Evolutionary conservation across 169 alveolate species (phyloP), one percentile per base, ranked within the genome.

Genomic region (Eimeria sp.): DNA sequence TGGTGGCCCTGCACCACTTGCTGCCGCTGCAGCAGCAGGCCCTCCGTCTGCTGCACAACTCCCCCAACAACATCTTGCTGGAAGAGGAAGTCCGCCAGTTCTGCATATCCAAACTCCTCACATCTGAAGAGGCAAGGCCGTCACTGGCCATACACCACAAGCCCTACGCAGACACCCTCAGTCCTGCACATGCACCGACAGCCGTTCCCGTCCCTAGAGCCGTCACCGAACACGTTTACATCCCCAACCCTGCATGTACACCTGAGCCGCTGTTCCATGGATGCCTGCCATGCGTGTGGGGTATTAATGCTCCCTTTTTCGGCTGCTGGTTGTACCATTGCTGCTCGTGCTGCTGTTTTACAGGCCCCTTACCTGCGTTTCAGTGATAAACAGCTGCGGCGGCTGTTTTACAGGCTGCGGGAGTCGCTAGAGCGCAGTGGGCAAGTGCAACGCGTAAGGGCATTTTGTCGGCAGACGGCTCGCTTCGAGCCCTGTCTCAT

Each of bases 1-100:
- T 82, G 11, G 78, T 94, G 72, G 49, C 96, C 20, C 90, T 76
- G 58, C 94, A 83, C 25, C 94, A 94, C 10, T 73, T 94, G 58
- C 67, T 65, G 82, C 96, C 96, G 13, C 78, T 94, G 84, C 87
- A 86, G 89, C 95, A 75, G 78, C 89, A 84, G n/a, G 90, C 89
- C 27, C 45, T 75, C 9, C 80, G 75, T 58, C 89, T 94, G 84
- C 89, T 94, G 82, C 65, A 34, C 89, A 57, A 47, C 22, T 94
- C 96, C 16, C 96, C 96, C 73, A 94, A 40, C 43, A 67, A 84
- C 25, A 72, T 70, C 30, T 22, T 94, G 70, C 83, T 87, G 25
- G 96, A 94, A 49, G 89, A 90, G 30, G 96, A 94, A 43, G 54
- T 94, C 47, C 88, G 75, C 34, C 89, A 61, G 47, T 94, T 86